Evolutionary conservation across 345 rosid species (phyloP).

Genomic region (Eucalyptus tenuipes): DNA sequence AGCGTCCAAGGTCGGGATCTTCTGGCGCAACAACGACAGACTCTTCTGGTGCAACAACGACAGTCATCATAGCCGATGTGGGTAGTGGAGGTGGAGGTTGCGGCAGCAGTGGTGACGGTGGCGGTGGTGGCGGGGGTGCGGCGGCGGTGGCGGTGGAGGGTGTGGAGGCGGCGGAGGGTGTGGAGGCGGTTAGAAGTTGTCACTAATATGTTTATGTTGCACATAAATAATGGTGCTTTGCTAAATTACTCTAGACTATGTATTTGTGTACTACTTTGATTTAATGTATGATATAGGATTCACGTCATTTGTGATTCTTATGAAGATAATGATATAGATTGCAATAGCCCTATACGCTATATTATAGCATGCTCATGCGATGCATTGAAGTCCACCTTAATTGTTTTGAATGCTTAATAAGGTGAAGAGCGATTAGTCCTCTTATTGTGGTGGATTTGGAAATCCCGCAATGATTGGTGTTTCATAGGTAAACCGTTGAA

Average conservation of each 20-base stretch:
- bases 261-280: background rate
- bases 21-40: background rate
- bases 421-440: too few relatives aligned
- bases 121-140: accelerated
- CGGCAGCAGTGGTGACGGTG: accelerated
- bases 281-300: background rate
- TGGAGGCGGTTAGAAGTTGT: background rate
- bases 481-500: too few relatives aligned
- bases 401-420: background rate
- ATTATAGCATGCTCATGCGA: background rate
- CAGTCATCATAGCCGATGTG: background rate
- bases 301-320: background rate
- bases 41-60: background rate
- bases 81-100: background rate
- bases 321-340: background rate
- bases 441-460: too few relatives aligned
- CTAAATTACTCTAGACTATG: background rate
- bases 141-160: accelerated
- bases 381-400: background rate
- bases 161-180: background rate
- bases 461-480: too few relatives aligned
- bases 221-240: background rate
- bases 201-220: background rate
- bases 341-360: background rate
- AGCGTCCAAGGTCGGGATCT: background rate